These are phyloP conservation scores for Citrullus amarus DNA, from an alignment of 306 rosid genomes.

Conservation along the genomic window DNA sequence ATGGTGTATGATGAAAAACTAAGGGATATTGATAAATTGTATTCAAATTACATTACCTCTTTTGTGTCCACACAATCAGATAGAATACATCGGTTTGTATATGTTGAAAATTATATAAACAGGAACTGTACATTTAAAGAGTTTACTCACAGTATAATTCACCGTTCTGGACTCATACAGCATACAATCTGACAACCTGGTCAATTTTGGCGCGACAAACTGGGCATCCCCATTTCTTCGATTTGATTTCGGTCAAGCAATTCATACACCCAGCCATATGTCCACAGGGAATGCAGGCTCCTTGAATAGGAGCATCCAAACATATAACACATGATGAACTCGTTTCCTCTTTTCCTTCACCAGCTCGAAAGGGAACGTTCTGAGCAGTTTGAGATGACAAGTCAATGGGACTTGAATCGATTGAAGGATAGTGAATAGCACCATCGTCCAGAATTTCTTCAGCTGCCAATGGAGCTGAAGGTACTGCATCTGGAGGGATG, in stretches of 20 bases:
- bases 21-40: neutral
- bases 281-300: conserved; percentile 98
- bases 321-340: conserved; percentile 72
- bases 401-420: conserved; percentile 50
- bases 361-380: conserved; percentile 15
- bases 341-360: conserved; percentile 29
- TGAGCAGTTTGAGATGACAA: conserved; percentile 29
- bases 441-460: conserved; percentile 34
- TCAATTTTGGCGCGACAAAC: conserved; percentile 86
- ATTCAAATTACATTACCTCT: neutral
- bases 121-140: neutral
- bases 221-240: conserved; percentile 97
- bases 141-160: neutral
- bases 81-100: neutral
- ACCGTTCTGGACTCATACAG: conserved; percentile 36
- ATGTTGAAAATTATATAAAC: neutral
- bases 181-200: conserved; percentile 64
- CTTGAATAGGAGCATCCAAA: conserved; percentile 93
- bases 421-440: conserved; percentile 64
- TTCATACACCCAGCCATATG: conserved; percentile 98
- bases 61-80: neutral
- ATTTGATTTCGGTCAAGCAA: conserved; percentile 71
- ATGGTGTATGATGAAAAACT: neutral
- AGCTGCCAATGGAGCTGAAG: conserved; percentile 54
- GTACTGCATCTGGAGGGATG: conserved; percentile 19